These are phyloP conservation scores for Penicillium sp. DNA, from an alignment of 2,329 filamentous ascomycete species.

Conservation along the genomic window DNA sequence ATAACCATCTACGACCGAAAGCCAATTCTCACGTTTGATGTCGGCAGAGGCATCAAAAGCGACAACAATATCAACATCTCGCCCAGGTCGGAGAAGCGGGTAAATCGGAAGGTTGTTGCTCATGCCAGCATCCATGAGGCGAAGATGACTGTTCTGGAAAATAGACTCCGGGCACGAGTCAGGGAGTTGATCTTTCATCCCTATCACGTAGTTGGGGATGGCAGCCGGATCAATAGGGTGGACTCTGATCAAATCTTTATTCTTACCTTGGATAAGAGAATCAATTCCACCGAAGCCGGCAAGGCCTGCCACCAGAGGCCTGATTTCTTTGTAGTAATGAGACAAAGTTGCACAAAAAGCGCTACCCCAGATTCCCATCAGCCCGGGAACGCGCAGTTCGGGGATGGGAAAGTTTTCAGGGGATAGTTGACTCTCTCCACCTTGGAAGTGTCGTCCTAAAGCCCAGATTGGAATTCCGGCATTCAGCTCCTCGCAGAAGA, in stretches of 20 bases:
- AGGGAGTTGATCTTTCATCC: slow-evolving; percentile 75
- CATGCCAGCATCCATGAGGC: slow-evolving; percentile 97
- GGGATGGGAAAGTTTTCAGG: slow-evolving; percentile 71
- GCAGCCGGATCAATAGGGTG: slow-evolving; percentile 91
- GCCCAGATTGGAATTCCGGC: slow-evolving; percentile 96
- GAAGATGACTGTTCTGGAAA: slow-evolving; percentile 68
- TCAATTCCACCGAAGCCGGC: slow-evolving; percentile 77
- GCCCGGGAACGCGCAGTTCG: slow-evolving; percentile 77
- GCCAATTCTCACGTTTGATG: slow-evolving; percentile 90
- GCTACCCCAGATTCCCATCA: slow-evolving; percentile 94
- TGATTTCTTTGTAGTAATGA: slow-evolving; percentile 92
- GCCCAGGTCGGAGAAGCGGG: slow-evolving; percentile 81
- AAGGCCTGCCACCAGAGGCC: slow-evolving; percentile 75
- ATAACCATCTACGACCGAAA: slow-evolving; percentile 91
- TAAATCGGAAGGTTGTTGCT: slow-evolving; percentile 97
- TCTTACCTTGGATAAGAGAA: slow-evolving; percentile 76
- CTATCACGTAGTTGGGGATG: slow-evolving; percentile 85
- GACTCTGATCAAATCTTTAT: slow-evolving; percentile 83
- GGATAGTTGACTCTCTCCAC: slow-evolving; percentile 66
- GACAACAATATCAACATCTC: slow-evolving; percentile 85
- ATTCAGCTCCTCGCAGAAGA: slow-evolving; percentile 89
- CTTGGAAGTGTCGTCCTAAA: slow-evolving; percentile 77
- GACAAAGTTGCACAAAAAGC: slow-evolving; percentile 94
- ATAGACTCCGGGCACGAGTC: slow-evolving; percentile 76
- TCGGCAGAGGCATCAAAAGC: slow-evolving; percentile 95